Evolutionary conservation across 306 rosid species (phyloP).

Genomic region (Trichosanthes truncata): DNA sequence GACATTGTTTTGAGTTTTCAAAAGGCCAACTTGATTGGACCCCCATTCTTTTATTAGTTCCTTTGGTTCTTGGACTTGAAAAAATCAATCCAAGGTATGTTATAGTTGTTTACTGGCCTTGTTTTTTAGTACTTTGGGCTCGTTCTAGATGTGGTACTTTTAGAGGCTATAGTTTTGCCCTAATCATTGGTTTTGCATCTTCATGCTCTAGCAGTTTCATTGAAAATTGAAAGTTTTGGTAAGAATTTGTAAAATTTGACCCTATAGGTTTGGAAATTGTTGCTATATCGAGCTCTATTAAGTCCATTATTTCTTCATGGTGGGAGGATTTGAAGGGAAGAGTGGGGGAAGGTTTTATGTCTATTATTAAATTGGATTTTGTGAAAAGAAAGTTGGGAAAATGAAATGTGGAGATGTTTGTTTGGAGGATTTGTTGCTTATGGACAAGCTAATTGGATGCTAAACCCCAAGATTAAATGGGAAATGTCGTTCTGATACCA

Average conservation of each 20-base stretch:
- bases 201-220: neutral
- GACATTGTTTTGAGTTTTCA: conserved; percentile 59
- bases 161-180: neutral
- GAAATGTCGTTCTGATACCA: neutral
- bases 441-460: neutral
- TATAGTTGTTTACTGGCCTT: conserved; percentile 9
- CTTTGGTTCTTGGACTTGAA: conserved; percentile 98
- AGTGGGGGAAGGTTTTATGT: neutral
- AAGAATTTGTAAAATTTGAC: neutral
- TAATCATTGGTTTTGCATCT: neutral
- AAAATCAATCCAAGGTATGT: conserved; percentile 80
- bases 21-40: conserved; percentile 54
- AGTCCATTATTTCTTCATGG: neutral
- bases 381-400: neutral
- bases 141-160: neutral
- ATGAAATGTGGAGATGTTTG: neutral
- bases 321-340: neutral
- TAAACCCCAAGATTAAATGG: neutral
- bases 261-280: neutral
- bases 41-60: conserved; percentile 87
- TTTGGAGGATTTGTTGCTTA: neutral
- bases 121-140: neutral
- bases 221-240: neutral
- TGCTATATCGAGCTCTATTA: neutral
- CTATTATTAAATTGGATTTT: neutral